Percentiles rank a stretch among this genome's conserved stretches.
These are phyloP conservation scores for Aquanectria penicillioides DNA, from an alignment of 2,329 filamentous ascomycete genomes.

Conservation along the genomic window DNA sequence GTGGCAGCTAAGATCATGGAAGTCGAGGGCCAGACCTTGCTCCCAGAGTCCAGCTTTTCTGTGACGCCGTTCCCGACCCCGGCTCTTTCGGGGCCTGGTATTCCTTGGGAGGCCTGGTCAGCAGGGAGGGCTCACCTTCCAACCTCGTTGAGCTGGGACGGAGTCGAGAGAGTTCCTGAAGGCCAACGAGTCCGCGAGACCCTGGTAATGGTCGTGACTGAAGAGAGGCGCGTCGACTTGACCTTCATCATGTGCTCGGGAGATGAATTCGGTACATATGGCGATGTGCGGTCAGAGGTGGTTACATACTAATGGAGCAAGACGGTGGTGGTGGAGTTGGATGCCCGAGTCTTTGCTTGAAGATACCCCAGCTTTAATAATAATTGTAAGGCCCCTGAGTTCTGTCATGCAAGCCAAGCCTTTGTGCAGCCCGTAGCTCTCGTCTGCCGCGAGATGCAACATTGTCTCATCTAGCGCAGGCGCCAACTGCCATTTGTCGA, in stretches of 20 bases:
- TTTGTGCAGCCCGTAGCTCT: background rate
- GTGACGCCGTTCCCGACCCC: background rate
- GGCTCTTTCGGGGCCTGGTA: constrained; percentile 1
- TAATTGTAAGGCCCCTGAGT: background rate
- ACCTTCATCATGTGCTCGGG: constrained; percentile 36
- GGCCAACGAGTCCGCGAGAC: constrained; percentile 33
- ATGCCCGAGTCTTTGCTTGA: background rate
- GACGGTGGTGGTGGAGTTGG: background rate
- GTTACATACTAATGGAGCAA: constrained; percentile 23
- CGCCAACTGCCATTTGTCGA: background rate
- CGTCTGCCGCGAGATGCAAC: background rate
- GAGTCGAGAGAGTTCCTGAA: constrained; percentile 33
- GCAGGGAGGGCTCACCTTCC: constrained; percentile 19
- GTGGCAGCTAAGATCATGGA: constrained; percentile 36
- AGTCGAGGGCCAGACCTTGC: constrained; percentile 34
- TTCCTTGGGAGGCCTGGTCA: constrained; percentile 39
- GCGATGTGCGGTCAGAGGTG: constrained; percentile 23
- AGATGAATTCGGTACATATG: constrained; percentile 25
- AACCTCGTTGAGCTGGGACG: constrained; percentile 33
- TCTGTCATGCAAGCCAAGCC: background rate
- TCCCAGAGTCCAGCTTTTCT: constrained; percentile 25
- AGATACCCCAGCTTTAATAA: constrained; percentile 9
- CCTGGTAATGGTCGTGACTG: constrained; percentile 34
- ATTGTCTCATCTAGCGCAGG: background rate
- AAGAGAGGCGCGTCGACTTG: constrained; percentile 32